Percentiles rank a stretch among this genome's conserved stretches.
These are phyloP conservation scores for Aspergillus awamori DNA, from an alignment of 2,329 filamentous ascomycete genomes.

Conservation along the genomic window DNA sequence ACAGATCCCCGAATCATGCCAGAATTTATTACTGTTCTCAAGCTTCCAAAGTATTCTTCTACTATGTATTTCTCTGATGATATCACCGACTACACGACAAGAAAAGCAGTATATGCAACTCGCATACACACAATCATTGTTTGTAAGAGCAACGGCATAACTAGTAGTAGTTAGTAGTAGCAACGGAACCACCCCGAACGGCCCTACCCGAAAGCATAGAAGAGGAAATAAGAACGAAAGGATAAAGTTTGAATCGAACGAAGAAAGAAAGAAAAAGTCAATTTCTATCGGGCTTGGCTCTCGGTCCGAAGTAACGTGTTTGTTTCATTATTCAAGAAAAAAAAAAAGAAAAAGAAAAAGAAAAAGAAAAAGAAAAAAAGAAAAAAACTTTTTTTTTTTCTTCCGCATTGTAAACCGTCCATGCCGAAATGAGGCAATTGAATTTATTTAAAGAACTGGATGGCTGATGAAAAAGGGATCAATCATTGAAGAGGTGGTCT, in stretches of 20 bases:
- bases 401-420: background rate
- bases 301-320: background rate
- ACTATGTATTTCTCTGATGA: no score
- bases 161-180: no score
- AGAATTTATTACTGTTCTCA: background rate
- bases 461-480: background rate
- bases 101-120: background rate
- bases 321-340: background rate
- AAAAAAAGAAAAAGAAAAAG: background rate
- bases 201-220: background rate
- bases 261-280: background rate
- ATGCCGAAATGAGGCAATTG: constrained; percentile 1
- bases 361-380: background rate
- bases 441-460: background rate
- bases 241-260: background rate
- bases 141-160: background rate
- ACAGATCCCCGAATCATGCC: background rate
- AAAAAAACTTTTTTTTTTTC: background rate
- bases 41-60: no score
- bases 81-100: no score
- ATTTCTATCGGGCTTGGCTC: background rate
- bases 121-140: background rate
- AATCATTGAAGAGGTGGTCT: background rate
- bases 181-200: background rate
- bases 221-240: background rate